Percentiles rank a stretch among this genome's conserved stretches.
Evolutionary conservation across 768 basidiomycete species (phyloP).

Genomic region (Rhodotorula paludigena): DNA sequence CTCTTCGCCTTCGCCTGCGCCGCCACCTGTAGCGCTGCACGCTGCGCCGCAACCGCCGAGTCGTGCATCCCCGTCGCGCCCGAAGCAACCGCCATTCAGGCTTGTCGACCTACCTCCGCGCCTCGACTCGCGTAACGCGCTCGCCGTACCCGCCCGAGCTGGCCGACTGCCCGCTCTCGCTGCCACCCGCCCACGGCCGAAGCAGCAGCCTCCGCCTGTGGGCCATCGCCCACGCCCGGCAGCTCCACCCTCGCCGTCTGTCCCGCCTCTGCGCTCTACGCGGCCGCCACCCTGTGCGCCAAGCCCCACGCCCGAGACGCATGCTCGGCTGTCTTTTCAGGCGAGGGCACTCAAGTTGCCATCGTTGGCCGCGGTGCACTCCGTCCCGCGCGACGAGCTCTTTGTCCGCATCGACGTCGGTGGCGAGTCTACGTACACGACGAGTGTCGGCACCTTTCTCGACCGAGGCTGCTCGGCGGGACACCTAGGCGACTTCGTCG

Average conservation of each 20-base stretch:
- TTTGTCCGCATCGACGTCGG: constrained; percentile 26
- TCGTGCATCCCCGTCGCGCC: not conserved
- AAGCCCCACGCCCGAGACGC: not conserved
- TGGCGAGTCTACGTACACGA: constrained; percentile 13
- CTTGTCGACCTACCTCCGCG: constrained; percentile 23
- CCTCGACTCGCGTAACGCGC: constrained; percentile 23
- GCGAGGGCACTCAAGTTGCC: constrained; percentile 1
- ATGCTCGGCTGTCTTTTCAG: too few relatives aligned
- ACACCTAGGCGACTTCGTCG: constrained; percentile 15
- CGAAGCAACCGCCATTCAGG: not conserved
- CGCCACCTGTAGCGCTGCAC: not conserved
- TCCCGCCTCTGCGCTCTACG: not conserved
- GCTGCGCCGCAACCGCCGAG: not conserved
- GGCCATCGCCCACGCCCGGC: not conserved
- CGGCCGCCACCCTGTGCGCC: not conserved
- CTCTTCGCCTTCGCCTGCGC: constrained; percentile 8
- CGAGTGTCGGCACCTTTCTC: constrained; percentile 12
- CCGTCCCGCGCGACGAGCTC: not conserved
- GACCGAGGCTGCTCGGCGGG: not conserved
- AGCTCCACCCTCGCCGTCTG: not conserved
- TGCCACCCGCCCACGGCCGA: constrained; percentile 1
- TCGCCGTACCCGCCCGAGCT: not conserved
- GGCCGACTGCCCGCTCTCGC: not conserved
- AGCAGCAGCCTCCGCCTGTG: not conserved
- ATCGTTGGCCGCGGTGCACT: not conserved